Percentiles rank a stretch among this genome's conserved stretches.
Evolutionary conservation across 2,329 filamentous ascomycete genomes (phyloP).

Genomic region (Venturia effusa): DNA sequence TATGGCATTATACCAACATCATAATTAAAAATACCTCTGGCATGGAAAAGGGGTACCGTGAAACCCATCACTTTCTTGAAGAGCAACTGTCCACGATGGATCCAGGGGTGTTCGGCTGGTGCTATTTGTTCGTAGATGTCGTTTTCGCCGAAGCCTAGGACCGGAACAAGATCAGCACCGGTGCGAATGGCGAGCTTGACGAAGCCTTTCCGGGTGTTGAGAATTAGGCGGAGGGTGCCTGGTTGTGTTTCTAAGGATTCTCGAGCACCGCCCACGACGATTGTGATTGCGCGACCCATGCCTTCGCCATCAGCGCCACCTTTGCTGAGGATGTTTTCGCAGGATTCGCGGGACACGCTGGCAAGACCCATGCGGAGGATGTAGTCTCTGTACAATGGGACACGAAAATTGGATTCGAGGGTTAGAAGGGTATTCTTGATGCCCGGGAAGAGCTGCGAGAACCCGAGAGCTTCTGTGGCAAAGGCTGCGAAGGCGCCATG

Average conservation of each 20-base stretch:
- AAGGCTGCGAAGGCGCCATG: conserved; percentile 93
- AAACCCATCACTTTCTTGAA: conserved; percentile 83
- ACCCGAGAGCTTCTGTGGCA: conserved; percentile 79
- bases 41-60: conserved; percentile 82
- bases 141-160: conserved; percentile 90
- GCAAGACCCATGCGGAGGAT: conserved; percentile 78
- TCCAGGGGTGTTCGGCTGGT: conserved; percentile 61
- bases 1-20: conserved; percentile 96
- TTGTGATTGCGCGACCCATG: conserved; percentile 91
- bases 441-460: conserved; percentile 77
- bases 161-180: conserved; percentile 88
- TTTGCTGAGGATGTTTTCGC: conserved; percentile 73
- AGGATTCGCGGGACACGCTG: conserved; percentile 84
- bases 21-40: conserved; percentile 91
- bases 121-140: conserved; percentile 88
- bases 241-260: conserved; percentile 87
- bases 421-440: conserved; percentile 92
- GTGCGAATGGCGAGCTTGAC: conserved; percentile 85
- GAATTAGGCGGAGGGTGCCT: conserved; percentile 62
- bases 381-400: conserved; percentile 91
- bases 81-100: conserved; percentile 73
- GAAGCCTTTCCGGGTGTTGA: conserved; percentile 81
- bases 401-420: conserved; percentile 89
- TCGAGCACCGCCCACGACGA: conserved; percentile 84
- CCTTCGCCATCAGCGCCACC: conserved; percentile 69